Percentiles rank a stretch among this genome's conserved stretches.
phyloP scores from a whole-genome alignment of 2,329 filamentous ascomycete species.

The Tetracladium maxilliforme region DNA sequence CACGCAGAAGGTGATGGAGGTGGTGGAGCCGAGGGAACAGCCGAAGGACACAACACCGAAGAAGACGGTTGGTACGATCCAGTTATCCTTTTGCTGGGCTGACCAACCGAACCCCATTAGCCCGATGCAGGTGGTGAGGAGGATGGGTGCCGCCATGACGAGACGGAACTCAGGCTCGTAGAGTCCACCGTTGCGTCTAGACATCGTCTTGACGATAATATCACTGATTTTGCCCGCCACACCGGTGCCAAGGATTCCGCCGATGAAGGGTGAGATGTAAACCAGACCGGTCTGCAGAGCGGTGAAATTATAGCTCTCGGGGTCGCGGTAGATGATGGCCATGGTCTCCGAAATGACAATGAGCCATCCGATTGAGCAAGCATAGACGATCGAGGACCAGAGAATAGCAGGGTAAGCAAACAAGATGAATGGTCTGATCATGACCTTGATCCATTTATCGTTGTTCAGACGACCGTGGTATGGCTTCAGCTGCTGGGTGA shows the following conservation, averaged over 20 bases:
- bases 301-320: conserved; percentile 62
- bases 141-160: conserved; percentile 72
- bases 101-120: conserved; percentile 98
- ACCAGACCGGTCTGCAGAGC: conserved; percentile 71
- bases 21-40: conserved; percentile 79
- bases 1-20: conserved; percentile 84
- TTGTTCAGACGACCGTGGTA: conserved; percentile 66
- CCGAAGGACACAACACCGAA: conserved; percentile 89
- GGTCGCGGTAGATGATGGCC: conserved; percentile 60
- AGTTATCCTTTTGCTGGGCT: conserved; percentile 55
- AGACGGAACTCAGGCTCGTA: conserved; percentile 92
- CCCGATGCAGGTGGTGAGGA: conserved; percentile 65
- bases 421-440: conserved; percentile 68
- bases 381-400: conserved; percentile 76
- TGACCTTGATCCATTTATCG: conserved; percentile 69
- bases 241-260: conserved; percentile 78
- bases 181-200: conserved; percentile 74
- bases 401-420: conserved; percentile 79
- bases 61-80: conserved; percentile 88
- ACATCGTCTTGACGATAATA: conserved; percentile 68
- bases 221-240: conserved; percentile 84
- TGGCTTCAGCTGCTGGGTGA: conserved; percentile 56
- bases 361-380: conserved; percentile 84
- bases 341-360: conserved; percentile 89
- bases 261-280: conserved; percentile 81